A percentile compares a stretch with the other conserved stretches of the same genome.
phyloP scores from a whole-genome alignment of 2,329 filamentous ascomycete genomes.

The Clarireedia monteithiana region DNA sequence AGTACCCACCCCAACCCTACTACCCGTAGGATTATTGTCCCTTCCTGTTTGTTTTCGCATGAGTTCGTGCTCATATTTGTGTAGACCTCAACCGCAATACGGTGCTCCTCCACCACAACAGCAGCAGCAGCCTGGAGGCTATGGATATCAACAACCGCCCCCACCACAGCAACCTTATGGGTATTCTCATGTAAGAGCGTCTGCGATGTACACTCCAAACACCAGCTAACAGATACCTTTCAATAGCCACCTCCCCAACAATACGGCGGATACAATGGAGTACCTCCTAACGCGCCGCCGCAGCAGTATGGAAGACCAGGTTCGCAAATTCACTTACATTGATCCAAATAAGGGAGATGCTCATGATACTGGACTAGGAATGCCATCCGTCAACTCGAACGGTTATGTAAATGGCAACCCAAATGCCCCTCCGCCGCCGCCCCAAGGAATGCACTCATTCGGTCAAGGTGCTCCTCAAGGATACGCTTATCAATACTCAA shows the following conservation, averaged over 20 bases:
- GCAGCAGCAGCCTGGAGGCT: conserved; percentile 28
- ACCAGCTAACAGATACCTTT: not conserved
- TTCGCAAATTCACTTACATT: conserved; percentile 27
- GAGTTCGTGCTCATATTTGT: not conserved
- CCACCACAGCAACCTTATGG: conserved; percentile 36
- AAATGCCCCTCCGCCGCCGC: conserved; percentile 55
- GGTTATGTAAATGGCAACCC: conserved; percentile 50
- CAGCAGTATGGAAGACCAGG: conserved; percentile 44
- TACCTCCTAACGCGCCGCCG: conserved; percentile 31
- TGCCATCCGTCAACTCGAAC: conserved; percentile 41
- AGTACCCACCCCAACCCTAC: conserved; percentile 33
- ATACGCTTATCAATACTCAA: conserved; percentile 86
- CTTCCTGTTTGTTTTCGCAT: not conserved
- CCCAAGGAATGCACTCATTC: conserved; percentile 64
- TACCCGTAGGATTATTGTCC: conserved; percentile 39
- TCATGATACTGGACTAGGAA: conserved; percentile 24
- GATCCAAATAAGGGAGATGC: not conserved
- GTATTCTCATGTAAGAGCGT: conserved; percentile 25
- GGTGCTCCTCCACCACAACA: conserved; percentile 27
- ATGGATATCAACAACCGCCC: conserved; percentile 41
- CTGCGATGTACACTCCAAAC: not conserved
- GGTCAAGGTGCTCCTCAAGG: conserved; percentile 71
- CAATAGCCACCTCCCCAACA: conserved; percentile 38
- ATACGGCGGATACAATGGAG: conserved; percentile 35
- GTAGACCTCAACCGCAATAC: conserved; percentile 19